Evolutionary conservation across 179 eudicot species (phyloP).

Genomic region (Camellia oleifera): DNA sequence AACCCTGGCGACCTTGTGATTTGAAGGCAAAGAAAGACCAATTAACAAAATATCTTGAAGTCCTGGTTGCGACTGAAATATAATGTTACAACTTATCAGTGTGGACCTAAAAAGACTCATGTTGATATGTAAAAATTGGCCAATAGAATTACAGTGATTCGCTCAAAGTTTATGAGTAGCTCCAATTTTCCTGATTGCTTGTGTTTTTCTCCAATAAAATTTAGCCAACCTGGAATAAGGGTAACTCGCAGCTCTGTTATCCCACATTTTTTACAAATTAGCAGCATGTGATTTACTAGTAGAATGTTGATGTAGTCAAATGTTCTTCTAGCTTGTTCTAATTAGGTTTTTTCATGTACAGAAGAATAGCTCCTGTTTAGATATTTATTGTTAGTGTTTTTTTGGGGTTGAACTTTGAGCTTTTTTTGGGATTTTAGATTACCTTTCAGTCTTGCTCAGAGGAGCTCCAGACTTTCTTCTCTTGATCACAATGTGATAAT

Average conservation of each 20-base stretch:
- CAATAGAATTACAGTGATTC: not conserved
- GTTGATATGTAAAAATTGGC: conserved; percentile 1
- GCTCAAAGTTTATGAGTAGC: not conserved
- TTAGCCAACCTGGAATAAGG: not conserved
- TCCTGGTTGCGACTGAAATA: not conserved
- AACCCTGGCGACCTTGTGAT: not conserved
- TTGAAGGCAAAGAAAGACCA: not conserved
- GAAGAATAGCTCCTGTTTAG: not conserved
- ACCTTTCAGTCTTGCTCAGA: not conserved
- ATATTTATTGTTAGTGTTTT: not conserved
- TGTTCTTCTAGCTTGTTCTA: not conserved
- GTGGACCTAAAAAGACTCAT: not conserved
- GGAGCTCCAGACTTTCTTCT: not conserved
- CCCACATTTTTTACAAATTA: not conserved
- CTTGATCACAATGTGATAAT: too few species aligned
- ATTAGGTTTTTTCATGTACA: not conserved
- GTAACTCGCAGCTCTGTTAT: not conserved
- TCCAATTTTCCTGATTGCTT: not conserved
- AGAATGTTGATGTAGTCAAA: not conserved
- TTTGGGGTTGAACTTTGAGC: not conserved
- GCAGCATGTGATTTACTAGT: not conserved
- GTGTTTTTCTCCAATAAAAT: not conserved
- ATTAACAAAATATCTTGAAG: not conserved
- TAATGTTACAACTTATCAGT: not conserved
- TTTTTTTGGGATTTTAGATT: not conserved